Base-by-base conservation (phyloP, 257 asterid species). In the Capsicum chinense region DNA sequence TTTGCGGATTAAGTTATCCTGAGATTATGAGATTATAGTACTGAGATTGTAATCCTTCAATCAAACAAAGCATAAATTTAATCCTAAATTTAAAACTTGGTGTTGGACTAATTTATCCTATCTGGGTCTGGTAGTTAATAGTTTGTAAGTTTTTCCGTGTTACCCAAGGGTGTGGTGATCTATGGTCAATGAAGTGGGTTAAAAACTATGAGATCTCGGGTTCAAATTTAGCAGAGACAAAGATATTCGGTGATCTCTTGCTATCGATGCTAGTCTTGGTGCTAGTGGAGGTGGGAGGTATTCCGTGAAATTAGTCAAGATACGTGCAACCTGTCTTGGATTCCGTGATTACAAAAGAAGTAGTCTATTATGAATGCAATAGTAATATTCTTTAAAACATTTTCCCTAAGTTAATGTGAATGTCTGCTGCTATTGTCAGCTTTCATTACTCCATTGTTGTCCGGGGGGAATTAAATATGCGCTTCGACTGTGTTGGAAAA, bases 361-460 rank as follows among this genome's bases (percentile, higher is more conserved):
- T 5, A 0, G 21, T 13, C 21, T 21, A 52, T 15, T 52, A 52
- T 52, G 21, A 50, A 7, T 26, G 48, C 63, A 4, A 76, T 76
- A 17, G 7, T 74, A 74, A 50, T 19, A 48, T 74, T 74, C 80
- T 16, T n/a, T 74, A 74, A 47, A 48, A 19, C 42, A 76, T 76
- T 76, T 0, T 7, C 10, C 63, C 15, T 37, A 37, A 39, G 76
- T 15, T 13, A 37, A 68, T 37, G 76, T 68, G 76, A 37, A 68
- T 37, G 58, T 8, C 63, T 6, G 48, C 47, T 74, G 60, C 12
- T 50, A 12, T 74, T 9, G 17, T 71, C 81, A 52, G 81, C 44
- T 76, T 76, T 6, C 13, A 21, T 7, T 76, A 52, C 47, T 50
- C 47, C 21, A 76, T 50, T 68, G 21, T 37, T 3, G n/a, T n/a